A percentile compares a stretch with the other conserved stretches of the same genome.
Evolutionary conservation across 2,329 filamentous ascomycete genomes (phyloP).

Genomic region (Cordyceps militaris): DNA sequence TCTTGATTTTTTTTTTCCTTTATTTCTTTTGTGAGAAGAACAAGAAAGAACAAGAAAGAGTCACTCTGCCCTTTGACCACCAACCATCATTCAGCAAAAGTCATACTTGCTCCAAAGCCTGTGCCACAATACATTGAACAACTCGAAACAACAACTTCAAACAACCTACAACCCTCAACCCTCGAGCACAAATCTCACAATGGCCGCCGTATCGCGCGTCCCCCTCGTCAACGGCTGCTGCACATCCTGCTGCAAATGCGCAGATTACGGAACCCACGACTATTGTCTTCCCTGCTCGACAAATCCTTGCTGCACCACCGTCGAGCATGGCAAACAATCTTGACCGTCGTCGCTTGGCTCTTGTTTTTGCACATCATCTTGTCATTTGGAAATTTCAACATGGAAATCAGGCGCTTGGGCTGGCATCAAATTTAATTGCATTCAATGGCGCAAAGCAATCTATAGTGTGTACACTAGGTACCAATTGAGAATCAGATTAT

Average conservation of each 20-base stretch:
- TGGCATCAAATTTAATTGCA: not conserved
- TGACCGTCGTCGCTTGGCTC: not conserved
- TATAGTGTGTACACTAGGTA: slow-evolving; percentile 9
- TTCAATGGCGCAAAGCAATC: slow-evolving; percentile 10
- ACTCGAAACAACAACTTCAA: not conserved
- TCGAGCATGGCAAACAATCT: not conserved
- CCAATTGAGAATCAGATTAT: slow-evolving; percentile 9
- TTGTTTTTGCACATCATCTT: slow-evolving; percentile 4
- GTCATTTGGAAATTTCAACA: not conserved
- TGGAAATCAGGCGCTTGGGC: slow-evolving; percentile 5
- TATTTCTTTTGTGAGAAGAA: no score
- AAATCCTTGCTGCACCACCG: slow-evolving; percentile 19
- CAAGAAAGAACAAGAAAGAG: not conserved
- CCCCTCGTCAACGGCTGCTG: slow-evolving; percentile 21
- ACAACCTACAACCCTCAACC: not conserved
- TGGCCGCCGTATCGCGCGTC: slow-evolving; percentile 7
- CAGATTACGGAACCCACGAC: slow-evolving; percentile 26
- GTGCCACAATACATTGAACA: not conserved
- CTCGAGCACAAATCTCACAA: not conserved
- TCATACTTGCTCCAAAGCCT: not conserved
- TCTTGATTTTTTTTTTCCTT: not conserved
- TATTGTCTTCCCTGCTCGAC: slow-evolving; percentile 24
- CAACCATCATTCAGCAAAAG: not conserved
- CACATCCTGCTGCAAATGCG: slow-evolving; percentile 25
- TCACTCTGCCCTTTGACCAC: not conserved